Conservation (phyloP, 1,284 basidiomycete genomes). For the Ustilago esculenta region DNA sequence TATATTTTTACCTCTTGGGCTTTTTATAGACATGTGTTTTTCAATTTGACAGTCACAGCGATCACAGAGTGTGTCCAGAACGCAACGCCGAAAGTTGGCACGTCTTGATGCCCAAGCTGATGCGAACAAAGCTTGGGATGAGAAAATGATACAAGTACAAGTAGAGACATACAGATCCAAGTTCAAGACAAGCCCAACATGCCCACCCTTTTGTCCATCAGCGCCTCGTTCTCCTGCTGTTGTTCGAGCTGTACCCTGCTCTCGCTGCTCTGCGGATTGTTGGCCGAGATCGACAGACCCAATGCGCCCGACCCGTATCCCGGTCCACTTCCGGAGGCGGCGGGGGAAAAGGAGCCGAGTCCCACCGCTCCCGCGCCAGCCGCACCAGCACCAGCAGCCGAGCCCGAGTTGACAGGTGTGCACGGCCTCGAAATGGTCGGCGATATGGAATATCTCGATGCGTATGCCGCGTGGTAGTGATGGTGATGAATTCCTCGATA, state of each 20-base stretch:
- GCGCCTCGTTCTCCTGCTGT: slow-evolving; percentile 37
- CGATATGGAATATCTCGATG: slow-evolving; percentile 29
- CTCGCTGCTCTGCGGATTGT: slow-evolving; percentile 23
- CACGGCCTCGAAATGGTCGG: slow-evolving; percentile 41
- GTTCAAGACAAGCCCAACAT: slow-evolving; percentile 36
- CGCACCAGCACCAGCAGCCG: neutral
- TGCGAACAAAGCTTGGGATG: no score
- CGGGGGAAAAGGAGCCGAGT: slow-evolving; percentile 26
- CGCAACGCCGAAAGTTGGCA: no score
- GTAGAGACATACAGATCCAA: neutral
- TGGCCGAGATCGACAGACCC: slow-evolving; percentile 41
- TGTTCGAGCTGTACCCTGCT: slow-evolving; percentile 23
- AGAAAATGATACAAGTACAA: slow-evolving; percentile 15
- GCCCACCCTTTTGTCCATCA: slow-evolving; percentile 42
- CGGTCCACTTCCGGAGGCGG: slow-evolving; percentile 38
- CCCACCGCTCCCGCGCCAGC: slow-evolving; percentile 4
- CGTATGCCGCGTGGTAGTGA: slow-evolving; percentile 12
- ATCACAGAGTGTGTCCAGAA: no score
- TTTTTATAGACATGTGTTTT: no score
- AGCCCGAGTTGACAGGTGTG: slow-evolving; percentile 18
- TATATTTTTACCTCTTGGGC: no score
- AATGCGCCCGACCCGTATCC: slow-evolving; percentile 52
- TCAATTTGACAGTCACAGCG: no score
- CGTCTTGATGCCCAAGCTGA: no score
- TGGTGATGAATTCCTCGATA: slow-evolving; percentile 14